Percentiles rank a stretch among this genome's conserved stretches.
Evolutionary conservation across 1,139 yeast genomes (phyloP).

Genomic region (Torulaspora globosa): DNA sequence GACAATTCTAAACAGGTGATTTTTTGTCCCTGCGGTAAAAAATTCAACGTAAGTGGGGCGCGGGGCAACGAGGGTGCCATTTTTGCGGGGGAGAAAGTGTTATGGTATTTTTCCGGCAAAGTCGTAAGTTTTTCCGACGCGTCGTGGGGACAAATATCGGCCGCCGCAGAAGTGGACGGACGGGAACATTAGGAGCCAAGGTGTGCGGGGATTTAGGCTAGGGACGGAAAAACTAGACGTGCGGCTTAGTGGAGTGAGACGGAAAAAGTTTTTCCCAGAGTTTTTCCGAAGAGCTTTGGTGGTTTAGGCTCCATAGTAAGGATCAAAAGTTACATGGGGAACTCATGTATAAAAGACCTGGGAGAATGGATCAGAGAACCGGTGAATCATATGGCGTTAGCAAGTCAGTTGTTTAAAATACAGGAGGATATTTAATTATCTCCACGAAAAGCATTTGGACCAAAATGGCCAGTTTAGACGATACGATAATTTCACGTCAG

Average conservation of each 20-base stretch:
- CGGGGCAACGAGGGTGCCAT: background rate
- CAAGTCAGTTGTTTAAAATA: too few species aligned
- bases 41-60: background rate
- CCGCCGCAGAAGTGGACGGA: too few species aligned
- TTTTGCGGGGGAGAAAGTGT: background rate
- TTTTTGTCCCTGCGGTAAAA: background rate
- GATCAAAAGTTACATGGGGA: background rate
- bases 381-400: background rate
- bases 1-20: background rate
- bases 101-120: background rate
- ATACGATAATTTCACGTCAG: slow-evolving; percentile 29
- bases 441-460: background rate
- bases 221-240: slow-evolving; percentile 3
- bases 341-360: background rate
- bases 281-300: slow-evolving; percentile 1
- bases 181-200: background rate
- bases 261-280: slow-evolving; percentile 5
- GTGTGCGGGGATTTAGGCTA: slow-evolving; percentile 2
- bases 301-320: background rate
- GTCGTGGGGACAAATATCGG: background rate
- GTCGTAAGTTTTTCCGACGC: background rate
- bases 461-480: slow-evolving; percentile 30
- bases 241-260: slow-evolving; percentile 3
- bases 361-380: background rate
- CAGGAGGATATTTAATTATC: too few species aligned